Base-by-base conservation (phyloP, 345 rosid species). In the Euclidium syriacum region DNA sequence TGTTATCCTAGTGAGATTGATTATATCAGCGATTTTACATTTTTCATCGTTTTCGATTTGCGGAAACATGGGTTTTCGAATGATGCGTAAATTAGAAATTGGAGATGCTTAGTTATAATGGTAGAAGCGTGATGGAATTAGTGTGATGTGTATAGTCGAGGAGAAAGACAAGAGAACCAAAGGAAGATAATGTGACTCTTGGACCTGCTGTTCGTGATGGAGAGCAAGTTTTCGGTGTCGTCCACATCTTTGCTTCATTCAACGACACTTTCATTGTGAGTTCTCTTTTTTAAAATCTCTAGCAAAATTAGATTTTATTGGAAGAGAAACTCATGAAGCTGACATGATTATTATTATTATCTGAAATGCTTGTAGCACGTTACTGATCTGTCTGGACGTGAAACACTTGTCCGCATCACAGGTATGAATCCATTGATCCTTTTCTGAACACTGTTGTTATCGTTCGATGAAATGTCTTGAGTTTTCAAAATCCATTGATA, bases 181-280 rank as follows among this genome's bases (percentile, higher is more conserved):
- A 90, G 87, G 97, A 82, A 43, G 97, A 90, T 50, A 83, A 64
- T 41, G 86, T 88, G 20, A 85, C 82, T 1, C 95, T 85, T 43
- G 94, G 92, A 20, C 96, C 97, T 2, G 74, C 87, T 32, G 84
- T 85, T 22, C 76, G 81, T 12, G 96, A 87, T 4, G 97, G 95
- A 16, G 97, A 87, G 77, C 73, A 77, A 30, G 94, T 79, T 44
- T 87, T 90, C 7, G 97, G 97, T 1, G 95, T 87, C 6, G 97
- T 88, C 9, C 97, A 87, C 71, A 84, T 87, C 19, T 90, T 81
- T 59, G 97, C 97, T 11, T 90, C 95, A 0, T 90, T 87, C 72
- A 90, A 90, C 40, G 97, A 90, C 61, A 90, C 97, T 4, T 90
- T 90, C 75, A 90, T 90, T 41, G 97, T 90, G 52, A 80, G 87